Base-by-base conservation (phyloP, 345 rosid genomes). In the Viola odorata region DNA sequence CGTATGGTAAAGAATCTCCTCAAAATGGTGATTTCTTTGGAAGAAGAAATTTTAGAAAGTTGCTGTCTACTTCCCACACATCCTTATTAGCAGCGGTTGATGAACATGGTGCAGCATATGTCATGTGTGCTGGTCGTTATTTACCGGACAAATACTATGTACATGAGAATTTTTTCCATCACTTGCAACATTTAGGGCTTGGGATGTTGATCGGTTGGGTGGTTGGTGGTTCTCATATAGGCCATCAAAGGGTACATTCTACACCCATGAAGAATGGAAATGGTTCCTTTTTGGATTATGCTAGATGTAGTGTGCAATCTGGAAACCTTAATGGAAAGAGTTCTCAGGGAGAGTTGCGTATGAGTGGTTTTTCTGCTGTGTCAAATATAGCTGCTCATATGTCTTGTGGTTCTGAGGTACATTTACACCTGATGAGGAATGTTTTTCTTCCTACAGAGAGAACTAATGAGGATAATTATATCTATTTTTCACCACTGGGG, bases 401-500 rank as follows among this genome's bases (percentile, higher is more conserved):
- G 45, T 63, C 55, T 69, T 69, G 63, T 66, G 78, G 67, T 65
- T 69, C 67, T 53, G 72, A 70, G 70, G 69, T 53, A 70, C 69
- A 71, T 52, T 75, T 73, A 0, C 76, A 73, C 60, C 70, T 68
- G 45, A 72, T 69, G 65, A 80, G 89, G 57, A 81, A 62, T 62
- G 65, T 88, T 63, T 79, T 88, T 80, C 78, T 90, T 63, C 91
- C 90, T 8, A 44, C 67, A 3, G 80, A 81, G 74, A 83, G 81
- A 76, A 80, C 70, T 66, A 69, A 61, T 40, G 74, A 75, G 70
- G 82, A 86, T 76, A 95, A 88, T 66, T 78, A 69, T 54, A 57
- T 90, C 49, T 86, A 84, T 70, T 85, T 90, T 68, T 94, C 99
- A 45, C 80, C 96, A 63, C 14, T 84, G 63, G 99, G 99, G 68